These are phyloP conservation scores for Cornus kousa DNA, from an alignment of 148 eudicot species.

Conservation along the genomic window DNA sequence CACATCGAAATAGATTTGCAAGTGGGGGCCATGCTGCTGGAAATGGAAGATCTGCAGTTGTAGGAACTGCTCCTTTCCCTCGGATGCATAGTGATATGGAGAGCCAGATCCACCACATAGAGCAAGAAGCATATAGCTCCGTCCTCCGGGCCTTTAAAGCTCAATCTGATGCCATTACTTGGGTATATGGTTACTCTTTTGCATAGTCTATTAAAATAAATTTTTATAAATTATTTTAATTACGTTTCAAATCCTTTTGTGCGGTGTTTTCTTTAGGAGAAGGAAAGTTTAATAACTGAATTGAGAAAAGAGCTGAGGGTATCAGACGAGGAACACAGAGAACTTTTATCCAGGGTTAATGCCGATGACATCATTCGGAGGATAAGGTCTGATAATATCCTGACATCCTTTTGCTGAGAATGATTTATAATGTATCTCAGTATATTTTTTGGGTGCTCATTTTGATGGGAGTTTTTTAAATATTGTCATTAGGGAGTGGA, in stretches of 20 bases:
- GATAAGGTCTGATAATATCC: conserved; percentile 42
- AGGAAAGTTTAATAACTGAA: conserved; percentile 69
- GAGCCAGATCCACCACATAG: conserved; percentile 73
- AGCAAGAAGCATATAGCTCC: conserved; percentile 85
- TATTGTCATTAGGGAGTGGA: conserved; percentile 49
- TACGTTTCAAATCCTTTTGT: conserved; percentile 13
- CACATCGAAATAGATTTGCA: conserved; percentile 76
- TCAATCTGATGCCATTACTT: conserved; percentile 84
- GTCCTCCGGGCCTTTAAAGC: conserved; percentile 87
- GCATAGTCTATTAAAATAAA: not conserved
- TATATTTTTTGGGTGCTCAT: not conserved
- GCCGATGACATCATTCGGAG: conserved; percentile 46
- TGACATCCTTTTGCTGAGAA: not conserved
- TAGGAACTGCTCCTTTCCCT: conserved; percentile 56
- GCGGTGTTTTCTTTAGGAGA: conserved; percentile 52
- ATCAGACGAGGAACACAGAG: conserved; percentile 65
- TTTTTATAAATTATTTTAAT: conserved; percentile 6
- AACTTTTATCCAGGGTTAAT: conserved; percentile 58
- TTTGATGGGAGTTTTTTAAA: conserved; percentile 7
- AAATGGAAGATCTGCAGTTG: conserved; percentile 62
- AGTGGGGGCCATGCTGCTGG: conserved; percentile 62
- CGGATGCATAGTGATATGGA: conserved; percentile 76
- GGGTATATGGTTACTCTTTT: conserved; percentile 44
- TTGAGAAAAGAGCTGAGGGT: conserved; percentile 57
- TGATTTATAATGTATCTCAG: not conserved